Conservation (phyloP, 306 rosid genomes). For the Neltuma alba region DNA sequence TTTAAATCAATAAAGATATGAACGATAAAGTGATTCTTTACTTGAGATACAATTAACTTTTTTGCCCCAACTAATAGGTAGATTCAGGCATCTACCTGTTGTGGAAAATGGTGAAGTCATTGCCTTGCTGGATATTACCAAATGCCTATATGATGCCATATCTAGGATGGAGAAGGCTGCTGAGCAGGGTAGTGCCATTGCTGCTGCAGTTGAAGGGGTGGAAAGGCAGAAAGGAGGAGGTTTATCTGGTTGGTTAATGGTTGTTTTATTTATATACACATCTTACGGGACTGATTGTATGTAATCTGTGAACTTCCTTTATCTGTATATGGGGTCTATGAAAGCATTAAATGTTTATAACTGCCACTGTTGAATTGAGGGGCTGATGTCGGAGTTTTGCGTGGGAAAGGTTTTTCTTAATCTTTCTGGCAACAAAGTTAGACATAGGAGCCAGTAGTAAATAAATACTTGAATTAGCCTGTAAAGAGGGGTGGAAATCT, state of each 20-base stretch:
- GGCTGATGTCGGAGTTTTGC: neutral
- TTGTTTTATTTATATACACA: conserved; percentile 28
- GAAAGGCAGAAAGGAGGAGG: conserved; percentile 71
- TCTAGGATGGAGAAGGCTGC: conserved; percentile 96
- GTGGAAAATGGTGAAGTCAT: conserved; percentile 96
- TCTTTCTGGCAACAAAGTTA: neutral
- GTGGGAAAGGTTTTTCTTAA: neutral
- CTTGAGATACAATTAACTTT: neutral
- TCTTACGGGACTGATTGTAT: conserved; percentile 22
- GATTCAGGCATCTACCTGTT: conserved; percentile 98
- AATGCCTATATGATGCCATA: conserved; percentile 96
- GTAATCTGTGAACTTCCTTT: conserved; percentile 25
- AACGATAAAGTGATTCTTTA: conserved; percentile 20
- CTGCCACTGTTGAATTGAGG: conserved; percentile 12
- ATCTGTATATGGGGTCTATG: neutral
- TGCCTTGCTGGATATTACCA: conserved; percentile 91
- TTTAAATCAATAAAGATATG: conserved; percentile 15
- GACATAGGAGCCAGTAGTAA: neutral
- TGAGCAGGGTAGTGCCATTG: conserved; percentile 90
- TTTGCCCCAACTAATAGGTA: conserved; percentile 52
- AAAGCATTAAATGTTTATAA: conserved; percentile 16
- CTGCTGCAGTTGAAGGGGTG: conserved; percentile 96
- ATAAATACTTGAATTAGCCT: neutral
- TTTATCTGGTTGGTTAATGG: conserved; percentile 62
- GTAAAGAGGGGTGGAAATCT: neutral